A percentile compares a stretch with the other conserved stretches of the same genome.
phyloP scores from a whole-genome alignment of 441 rosid genomes.

The Croton laevigatus region DNA sequence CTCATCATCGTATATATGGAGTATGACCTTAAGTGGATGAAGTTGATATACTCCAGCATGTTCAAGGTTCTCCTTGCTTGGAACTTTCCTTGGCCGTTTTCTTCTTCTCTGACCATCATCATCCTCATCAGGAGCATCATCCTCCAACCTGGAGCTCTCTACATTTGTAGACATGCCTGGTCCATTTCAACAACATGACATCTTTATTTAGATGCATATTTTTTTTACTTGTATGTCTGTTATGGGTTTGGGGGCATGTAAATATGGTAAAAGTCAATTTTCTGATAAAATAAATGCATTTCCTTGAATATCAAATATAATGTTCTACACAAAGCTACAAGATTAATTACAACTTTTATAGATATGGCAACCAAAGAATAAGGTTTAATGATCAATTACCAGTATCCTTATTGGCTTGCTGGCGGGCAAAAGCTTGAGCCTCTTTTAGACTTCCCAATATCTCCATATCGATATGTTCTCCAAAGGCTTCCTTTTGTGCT shows the following conservation, averaged over 20 bases:
- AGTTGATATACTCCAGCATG: slow-evolving; percentile 56
- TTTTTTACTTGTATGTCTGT: neutral
- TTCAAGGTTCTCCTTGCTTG: slow-evolving; percentile 54
- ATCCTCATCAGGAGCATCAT: slow-evolving; percentile 77
- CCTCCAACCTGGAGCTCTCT: slow-evolving; percentile 71
- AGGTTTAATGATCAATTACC: slow-evolving; percentile 34
- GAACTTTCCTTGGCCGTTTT: slow-evolving; percentile 67
- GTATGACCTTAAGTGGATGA: slow-evolving; percentile 70
- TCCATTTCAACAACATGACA: slow-evolving; percentile 17
- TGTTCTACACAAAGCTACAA: neutral
- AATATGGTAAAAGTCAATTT: too few relatives aligned
- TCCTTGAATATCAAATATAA: neutral
- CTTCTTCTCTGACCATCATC: slow-evolving; percentile 81
- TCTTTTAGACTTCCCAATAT: slow-evolving; percentile 75
- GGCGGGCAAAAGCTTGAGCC: slow-evolving; percentile 66
- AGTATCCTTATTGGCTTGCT: slow-evolving; percentile 70
- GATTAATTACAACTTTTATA: neutral
- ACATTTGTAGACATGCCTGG: slow-evolving; percentile 50
- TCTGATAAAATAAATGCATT: too few relatives aligned
- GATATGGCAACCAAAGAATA: slow-evolving; percentile 5
- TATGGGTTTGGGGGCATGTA: too few relatives aligned
- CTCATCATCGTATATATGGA: slow-evolving; percentile 64
- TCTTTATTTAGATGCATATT: neutral
- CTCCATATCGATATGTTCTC: slow-evolving; percentile 67
- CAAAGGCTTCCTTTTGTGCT: slow-evolving; percentile 89